Evolutionary conservation across 208 protist genomes (phyloP), one percentile per base, ranked within the genome.

Genomic region (Leptomonas pyrrhocoris): DNA sequence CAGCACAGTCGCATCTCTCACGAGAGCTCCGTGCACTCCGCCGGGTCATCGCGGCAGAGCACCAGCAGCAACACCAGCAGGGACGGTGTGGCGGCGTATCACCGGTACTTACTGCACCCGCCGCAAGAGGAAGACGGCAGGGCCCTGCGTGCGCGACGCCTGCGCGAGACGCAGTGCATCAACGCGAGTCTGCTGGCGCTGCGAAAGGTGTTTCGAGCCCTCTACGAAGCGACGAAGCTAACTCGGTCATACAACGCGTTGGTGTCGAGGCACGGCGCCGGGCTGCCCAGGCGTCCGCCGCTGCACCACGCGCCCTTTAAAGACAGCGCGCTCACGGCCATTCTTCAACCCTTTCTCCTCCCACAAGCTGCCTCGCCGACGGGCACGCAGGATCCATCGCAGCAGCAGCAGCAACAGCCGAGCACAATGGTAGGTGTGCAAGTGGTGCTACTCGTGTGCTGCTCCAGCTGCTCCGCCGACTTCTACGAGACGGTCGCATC

Each of bases 131-230:
- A 61, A 43, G 73, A 73, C 55, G 49, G 12, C n/a, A 63, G 12
- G 51, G 81, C 61, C 27, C 68, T 53, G n/a, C 71, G 53, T 12
- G 66, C 43, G 43, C 64, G 70, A 54, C 81, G 87, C 15, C 54
- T n/a, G 40, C 54, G 66, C 16, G 88, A 93, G 61, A 83, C 83
- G 56, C 79, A 78, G 13, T 73, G 76, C 74, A 95, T 95, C 65
- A 95, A 95, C 78, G 83, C 79, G 31, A 93, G 86, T n/a, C 73
- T 95, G 56, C 79, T 95, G 28, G 88, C 88, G 12, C 77, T 95
- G 45, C 86, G 86, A 8, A 89, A 92, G 51, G 90, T 95, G 9
- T 78, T 95, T 8, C 88, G 89, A 43, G 77, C 72, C 15, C 74
- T 92, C 28, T 67, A 80, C 45, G 51, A 78, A 31, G 54, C 60